These are phyloP conservation scores for Urtica urens DNA, from an alignment of 306 rosid genomes.

Conservation along the genomic window DNA sequence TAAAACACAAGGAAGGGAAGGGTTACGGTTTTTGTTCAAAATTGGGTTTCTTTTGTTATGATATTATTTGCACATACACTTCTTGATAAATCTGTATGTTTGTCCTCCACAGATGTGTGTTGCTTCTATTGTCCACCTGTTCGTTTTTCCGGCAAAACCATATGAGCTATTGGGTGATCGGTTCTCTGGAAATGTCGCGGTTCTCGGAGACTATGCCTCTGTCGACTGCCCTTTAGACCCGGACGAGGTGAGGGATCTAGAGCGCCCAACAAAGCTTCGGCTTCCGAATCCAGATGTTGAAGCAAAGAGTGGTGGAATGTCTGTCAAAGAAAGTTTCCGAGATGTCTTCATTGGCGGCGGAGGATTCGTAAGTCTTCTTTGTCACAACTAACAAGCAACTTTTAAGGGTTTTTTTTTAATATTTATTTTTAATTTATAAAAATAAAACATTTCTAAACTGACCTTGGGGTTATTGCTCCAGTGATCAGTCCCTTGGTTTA, in stretches of 20 bases:
- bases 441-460: too few species aligned
- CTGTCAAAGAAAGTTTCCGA: slow-evolving; percentile 84
- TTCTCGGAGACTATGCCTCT: slow-evolving; percentile 90
- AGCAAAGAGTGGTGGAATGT: slow-evolving; percentile 71
- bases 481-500: too few species aligned
- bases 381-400: too few species aligned
- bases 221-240: slow-evolving; percentile 95
- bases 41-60: too few species aligned
- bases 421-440: too few species aligned
- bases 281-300: slow-evolving; percentile 71
- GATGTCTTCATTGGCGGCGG: slow-evolving; percentile 91
- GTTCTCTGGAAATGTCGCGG: slow-evolving; percentile 68
- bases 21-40: too few species aligned
- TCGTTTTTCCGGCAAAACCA: slow-evolving; percentile 92
- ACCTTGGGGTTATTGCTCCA: too few species aligned
- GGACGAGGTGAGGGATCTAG: slow-evolving; percentile 94
- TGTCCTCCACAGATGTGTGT: slow-evolving; percentile 89
- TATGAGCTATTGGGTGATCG: slow-evolving; percentile 91
- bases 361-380: slow-evolving; percentile 64
- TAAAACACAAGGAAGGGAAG: too few species aligned
- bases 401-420: too few species aligned
- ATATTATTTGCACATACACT: too few species aligned
- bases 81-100: slow-evolving; percentile 47
- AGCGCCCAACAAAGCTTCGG: slow-evolving; percentile 93
- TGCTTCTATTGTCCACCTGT: slow-evolving; percentile 91